Conservation (phyloP, 163 green algal species). For the Chlamydomonas reinhardtii region DNA sequence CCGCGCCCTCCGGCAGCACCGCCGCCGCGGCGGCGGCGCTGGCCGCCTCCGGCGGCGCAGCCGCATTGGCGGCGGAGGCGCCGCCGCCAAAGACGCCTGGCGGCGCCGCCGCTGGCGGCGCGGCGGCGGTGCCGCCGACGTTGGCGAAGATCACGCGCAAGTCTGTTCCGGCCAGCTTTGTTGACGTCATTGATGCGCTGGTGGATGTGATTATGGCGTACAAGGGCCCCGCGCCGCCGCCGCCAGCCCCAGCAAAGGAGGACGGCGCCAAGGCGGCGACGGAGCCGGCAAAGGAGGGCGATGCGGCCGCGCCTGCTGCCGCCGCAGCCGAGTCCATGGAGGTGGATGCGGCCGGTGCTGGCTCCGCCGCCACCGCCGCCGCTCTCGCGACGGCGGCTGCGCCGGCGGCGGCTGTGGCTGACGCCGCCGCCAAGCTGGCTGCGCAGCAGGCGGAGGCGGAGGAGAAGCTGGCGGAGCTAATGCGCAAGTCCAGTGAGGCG, state of each 20-base stretch:
- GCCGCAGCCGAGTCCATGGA: constrained; percentile 35
- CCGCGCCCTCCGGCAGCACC: constrained; percentile 13
- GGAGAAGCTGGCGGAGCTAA: constrained; percentile 35
- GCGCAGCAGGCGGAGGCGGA: constrained; percentile 26
- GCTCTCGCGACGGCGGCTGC: constrained; percentile 39
- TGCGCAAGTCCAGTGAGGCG: constrained; percentile 48
- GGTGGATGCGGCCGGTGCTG: background rate
- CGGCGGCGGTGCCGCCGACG: background rate
- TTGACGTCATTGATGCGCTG: constrained; percentile 87
- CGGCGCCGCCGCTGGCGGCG: background rate
- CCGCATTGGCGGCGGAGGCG: background rate
- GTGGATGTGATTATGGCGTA: constrained; percentile 82
- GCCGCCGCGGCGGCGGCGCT: background rate
- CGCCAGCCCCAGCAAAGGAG: background rate
- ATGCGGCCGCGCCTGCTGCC: background rate
- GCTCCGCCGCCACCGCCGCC: background rate
- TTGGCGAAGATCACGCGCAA: constrained; percentile 60
- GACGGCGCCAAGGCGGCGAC: background rate
- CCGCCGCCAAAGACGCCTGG: background rate
- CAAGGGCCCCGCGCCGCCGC: constrained; percentile 43
- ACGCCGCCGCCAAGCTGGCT: background rate
- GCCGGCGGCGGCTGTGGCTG: background rate
- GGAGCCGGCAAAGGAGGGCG: background rate
- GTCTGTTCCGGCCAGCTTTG: constrained; percentile 77
- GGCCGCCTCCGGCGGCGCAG: background rate